Conservation (phyloP, 495 filamentous ascomycete genomes). For the Usnea hakonensis region DNA sequence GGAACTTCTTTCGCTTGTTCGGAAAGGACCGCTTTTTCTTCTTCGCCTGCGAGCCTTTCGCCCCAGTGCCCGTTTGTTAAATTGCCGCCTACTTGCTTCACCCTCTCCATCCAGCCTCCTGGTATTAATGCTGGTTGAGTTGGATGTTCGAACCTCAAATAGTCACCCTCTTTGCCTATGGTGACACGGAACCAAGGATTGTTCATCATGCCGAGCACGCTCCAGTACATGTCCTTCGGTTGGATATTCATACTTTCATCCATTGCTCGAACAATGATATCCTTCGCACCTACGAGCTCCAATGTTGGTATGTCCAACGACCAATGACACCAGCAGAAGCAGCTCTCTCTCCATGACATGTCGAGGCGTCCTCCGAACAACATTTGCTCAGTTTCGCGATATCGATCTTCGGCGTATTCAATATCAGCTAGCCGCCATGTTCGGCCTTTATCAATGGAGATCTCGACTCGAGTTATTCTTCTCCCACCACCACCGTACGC, state of each 20-base stretch:
- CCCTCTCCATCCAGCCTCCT: constrained; percentile 92
- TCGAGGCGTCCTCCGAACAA: constrained; percentile 76
- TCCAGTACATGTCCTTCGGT: constrained; percentile 96
- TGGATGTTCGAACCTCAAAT: constrained; percentile 79
- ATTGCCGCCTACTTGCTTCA: constrained; percentile 83
- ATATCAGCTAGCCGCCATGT: constrained; percentile 76
- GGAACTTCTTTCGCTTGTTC: constrained; percentile 56
- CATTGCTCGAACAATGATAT: constrained; percentile 82
- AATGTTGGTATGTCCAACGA: constrained; percentile 58
- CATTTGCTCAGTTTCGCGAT: constrained; percentile 58
- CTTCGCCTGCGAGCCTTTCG: constrained; percentile 57
- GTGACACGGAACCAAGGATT: constrained; percentile 88
- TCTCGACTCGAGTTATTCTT: constrained; percentile 72
- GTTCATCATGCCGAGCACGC: constrained; percentile 97
- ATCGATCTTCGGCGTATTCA: constrained; percentile 80
- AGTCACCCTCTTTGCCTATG: constrained; percentile 61
- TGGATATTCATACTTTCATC: constrained; percentile 85
- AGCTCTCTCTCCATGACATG: constrained; percentile 72
- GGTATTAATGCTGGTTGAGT: constrained; percentile 71
- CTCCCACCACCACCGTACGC: constrained; percentile 89
- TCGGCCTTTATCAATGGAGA: constrained; percentile 78
- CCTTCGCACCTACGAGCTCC: constrained; percentile 55
- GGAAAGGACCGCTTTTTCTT: constrained; percentile 34
- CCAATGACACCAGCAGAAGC: constrained; percentile 97
- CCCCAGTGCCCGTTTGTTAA: constrained; percentile 82